Conservation (phyloP, 495 filamentous ascomycete species). For the Neurospora sublineolata region DNA sequence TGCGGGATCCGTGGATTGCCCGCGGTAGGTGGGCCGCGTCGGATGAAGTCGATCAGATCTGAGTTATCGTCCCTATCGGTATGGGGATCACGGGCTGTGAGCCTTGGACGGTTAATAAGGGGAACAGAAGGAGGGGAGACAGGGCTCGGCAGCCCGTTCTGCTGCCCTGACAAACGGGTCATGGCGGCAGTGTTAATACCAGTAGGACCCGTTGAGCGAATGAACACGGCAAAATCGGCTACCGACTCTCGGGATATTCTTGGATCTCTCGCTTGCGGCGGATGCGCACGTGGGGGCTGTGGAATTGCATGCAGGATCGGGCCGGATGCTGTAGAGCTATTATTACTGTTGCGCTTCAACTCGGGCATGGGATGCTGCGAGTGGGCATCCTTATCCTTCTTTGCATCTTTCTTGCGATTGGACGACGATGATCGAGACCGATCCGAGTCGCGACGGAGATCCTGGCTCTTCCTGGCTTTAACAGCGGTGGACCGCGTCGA, state of each 20-base stretch:
- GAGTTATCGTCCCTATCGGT: slow-evolving; percentile 55
- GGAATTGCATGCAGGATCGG: slow-evolving; percentile 2
- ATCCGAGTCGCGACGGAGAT: slow-evolving; percentile 19
- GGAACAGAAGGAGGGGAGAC: not conserved
- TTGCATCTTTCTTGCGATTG: slow-evolving; percentile 18
- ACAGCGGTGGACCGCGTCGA: slow-evolving; percentile 23
- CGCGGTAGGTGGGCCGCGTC: slow-evolving; percentile 55
- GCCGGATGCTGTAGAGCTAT: not conserved
- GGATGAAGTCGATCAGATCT: slow-evolving; percentile 90
- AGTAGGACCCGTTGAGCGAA: slow-evolving; percentile 67
- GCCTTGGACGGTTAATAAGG: slow-evolving; percentile 26
- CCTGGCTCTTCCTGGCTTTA: slow-evolving; percentile 33
- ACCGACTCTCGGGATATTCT: slow-evolving; percentile 51
- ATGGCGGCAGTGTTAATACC: slow-evolving; percentile 17
- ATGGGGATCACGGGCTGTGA: slow-evolving; percentile 64
- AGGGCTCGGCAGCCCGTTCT: not conserved
- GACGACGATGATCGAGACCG: slow-evolving; percentile 32
- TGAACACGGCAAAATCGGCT: slow-evolving; percentile 74
- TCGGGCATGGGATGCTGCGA: slow-evolving; percentile 28
- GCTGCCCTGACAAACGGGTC: not conserved
- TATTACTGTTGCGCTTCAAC: slow-evolving; percentile 14
- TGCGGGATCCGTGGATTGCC: slow-evolving; percentile 60
- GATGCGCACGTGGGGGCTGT: slow-evolving; percentile 10
- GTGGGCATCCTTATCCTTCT: slow-evolving; percentile 26
- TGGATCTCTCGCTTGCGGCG: slow-evolving; percentile 54